Conservation (phyloP, 2,329 filamentous ascomycete genomes). For the Lecanicillium sp. region DNA sequence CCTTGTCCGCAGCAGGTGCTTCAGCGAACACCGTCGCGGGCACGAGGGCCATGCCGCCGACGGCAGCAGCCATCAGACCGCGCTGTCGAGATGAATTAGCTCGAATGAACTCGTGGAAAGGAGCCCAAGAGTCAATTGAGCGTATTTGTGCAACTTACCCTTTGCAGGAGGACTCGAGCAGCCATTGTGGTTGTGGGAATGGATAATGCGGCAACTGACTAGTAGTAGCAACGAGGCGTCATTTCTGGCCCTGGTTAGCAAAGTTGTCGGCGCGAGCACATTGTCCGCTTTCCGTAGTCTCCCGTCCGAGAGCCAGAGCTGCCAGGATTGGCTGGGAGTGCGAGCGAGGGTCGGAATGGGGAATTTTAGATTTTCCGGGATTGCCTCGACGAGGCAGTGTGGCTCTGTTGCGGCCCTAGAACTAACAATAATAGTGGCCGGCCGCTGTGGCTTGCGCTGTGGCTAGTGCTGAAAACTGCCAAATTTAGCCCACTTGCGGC, state of each 20-base stretch:
- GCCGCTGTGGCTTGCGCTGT: not conserved
- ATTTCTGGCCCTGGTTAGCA: constrained; percentile 11
- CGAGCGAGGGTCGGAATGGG: not conserved
- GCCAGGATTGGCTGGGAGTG: not conserved
- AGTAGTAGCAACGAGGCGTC: constrained; percentile 10
- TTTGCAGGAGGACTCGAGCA: constrained; percentile 14
- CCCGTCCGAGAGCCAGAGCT: not conserved
- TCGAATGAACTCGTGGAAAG: constrained; percentile 13
- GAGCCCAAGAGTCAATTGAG: not conserved
- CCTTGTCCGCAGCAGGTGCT: constrained; percentile 28
- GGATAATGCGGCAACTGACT: not conserved
- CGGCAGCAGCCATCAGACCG: constrained; percentile 44
- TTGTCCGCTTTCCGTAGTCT: constrained; percentile 12
- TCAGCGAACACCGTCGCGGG: constrained; percentile 48
- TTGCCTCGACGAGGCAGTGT: not conserved
- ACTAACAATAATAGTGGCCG: no score
- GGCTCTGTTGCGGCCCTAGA: no score
- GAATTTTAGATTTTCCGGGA: constrained; percentile 1
- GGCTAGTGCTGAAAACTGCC: not conserved
- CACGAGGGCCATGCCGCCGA: constrained; percentile 42
- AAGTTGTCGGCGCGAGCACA: constrained; percentile 11
- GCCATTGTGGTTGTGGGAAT: constrained; percentile 10
- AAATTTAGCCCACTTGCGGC: not conserved
- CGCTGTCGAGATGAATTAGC: constrained; percentile 35
- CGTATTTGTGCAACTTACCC: not conserved